Conservation (phyloP, 1,284 basidiomycete genomes). For the Boletus sp. region DNA sequence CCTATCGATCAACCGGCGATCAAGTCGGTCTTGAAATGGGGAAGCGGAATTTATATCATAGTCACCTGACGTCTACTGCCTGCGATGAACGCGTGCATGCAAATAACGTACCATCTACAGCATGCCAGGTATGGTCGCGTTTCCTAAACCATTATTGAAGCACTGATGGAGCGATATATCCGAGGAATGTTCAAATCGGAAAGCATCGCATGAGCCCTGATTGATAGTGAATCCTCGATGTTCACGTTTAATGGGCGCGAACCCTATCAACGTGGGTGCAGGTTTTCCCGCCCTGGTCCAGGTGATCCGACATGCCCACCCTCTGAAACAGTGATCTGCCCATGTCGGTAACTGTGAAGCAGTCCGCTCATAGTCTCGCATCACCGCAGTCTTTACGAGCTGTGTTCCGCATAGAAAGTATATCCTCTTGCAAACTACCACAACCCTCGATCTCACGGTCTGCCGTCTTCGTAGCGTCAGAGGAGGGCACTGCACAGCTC, state of each 20-base stretch:
- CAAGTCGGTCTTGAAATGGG: conserved; percentile 5
- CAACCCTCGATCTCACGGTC: not conserved
- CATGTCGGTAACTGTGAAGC: not conserved
- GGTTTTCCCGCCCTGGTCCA: not conserved
- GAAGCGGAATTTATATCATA: conserved; percentile 1
- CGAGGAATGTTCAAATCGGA: conserved; percentile 4
- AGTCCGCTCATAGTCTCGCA: not conserved
- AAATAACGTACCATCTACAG: conserved; percentile 7
- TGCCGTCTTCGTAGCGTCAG: not conserved
- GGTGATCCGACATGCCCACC: conserved; percentile 2
- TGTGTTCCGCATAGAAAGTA: not conserved
- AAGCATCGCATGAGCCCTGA: not conserved
- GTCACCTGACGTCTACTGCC: not conserved
- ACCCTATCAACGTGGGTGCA: conserved; percentile 8
- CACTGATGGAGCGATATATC: conserved; percentile 6
- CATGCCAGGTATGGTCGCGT: not conserved
- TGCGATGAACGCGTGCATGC: not conserved
- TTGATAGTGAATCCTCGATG: conserved; percentile 6
- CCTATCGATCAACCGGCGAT: conserved; percentile 8
- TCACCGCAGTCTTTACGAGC: not conserved
- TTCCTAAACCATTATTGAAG: not conserved
- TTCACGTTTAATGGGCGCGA: conserved; percentile 16
- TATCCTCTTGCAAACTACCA: not conserved
- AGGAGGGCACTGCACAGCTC: not conserved
- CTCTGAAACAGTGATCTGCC: not conserved